These are phyloP conservation scores for Phytopythium vexans DNA, from an alignment of 352 stramenopile species.

Conservation along the genomic window DNA sequence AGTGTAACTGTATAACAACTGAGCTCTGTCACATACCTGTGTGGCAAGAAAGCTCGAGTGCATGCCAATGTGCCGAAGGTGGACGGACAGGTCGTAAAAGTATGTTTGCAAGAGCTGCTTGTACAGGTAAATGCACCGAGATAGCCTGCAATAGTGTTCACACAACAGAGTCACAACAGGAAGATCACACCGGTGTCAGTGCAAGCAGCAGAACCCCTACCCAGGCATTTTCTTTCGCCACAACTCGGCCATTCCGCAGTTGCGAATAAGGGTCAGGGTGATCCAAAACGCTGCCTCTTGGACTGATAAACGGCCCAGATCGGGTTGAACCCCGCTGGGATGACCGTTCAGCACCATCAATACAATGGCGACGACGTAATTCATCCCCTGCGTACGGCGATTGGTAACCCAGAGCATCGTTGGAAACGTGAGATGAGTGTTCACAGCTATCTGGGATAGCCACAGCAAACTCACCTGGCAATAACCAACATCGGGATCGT, in stretches of 20 bases:
- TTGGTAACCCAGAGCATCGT: neutral
- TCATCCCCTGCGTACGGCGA: conserved; percentile 59
- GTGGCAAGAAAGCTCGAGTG: conserved; percentile 76
- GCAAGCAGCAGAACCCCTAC: conserved; percentile 15
- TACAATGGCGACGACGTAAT: conserved; percentile 71
- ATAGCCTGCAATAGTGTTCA: conserved; percentile 33
- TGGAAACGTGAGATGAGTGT: neutral
- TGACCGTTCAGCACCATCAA: conserved; percentile 42
- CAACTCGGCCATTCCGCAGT: conserved; percentile 55
- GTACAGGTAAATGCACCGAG: conserved; percentile 71
- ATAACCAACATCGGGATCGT: conserved; percentile 63
- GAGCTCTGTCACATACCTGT: conserved; percentile 30
- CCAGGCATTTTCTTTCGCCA: conserved; percentile 81
- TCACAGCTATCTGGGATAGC: neutral
- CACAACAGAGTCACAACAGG: neutral
- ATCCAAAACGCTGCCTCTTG: conserved; percentile 71
- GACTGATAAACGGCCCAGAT: conserved; percentile 12
- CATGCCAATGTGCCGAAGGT: conserved; percentile 77
- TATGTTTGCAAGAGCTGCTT: conserved; percentile 65
- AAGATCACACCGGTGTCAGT: neutral
- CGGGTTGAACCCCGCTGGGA: conserved; percentile 1
- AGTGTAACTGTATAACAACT: neutral
- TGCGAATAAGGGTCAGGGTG: conserved; percentile 46
- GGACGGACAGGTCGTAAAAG: conserved; percentile 59
- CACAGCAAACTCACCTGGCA: conserved; percentile 47